phyloP scores from a whole-genome alignment of 805 yeast genomes.

The Kuraishia hungarica region DNA sequence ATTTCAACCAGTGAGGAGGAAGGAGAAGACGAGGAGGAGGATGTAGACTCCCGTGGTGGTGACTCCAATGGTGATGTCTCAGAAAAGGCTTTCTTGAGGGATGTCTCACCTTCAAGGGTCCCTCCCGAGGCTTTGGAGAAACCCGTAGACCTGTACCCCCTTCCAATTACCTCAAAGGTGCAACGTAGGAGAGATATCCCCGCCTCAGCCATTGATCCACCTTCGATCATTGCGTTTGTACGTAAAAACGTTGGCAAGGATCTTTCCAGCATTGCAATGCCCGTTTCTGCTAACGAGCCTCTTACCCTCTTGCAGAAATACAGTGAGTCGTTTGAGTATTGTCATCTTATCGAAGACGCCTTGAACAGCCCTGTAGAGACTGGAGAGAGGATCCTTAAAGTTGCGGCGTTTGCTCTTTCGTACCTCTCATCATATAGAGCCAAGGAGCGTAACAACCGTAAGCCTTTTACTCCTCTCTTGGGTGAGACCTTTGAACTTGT shows the following conservation, averaged over 20 bases:
- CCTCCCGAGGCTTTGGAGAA: not conserved
- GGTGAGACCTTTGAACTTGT: constrained; percentile 93
- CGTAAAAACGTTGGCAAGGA: constrained; percentile 93
- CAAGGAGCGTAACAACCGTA: constrained; percentile 69
- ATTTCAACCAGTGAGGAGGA: not conserved
- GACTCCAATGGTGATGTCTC: not conserved
- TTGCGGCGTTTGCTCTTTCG: constrained; percentile 80
- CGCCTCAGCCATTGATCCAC: constrained; percentile 61
- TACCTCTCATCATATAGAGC: constrained; percentile 62
- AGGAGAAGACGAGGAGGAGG: not conserved
- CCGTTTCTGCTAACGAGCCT: constrained; percentile 92
- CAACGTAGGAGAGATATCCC: constrained; percentile 51
- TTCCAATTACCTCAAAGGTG: constrained; percentile 40
- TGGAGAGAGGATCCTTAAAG: constrained; percentile 52
- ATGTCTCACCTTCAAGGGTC: not conserved
- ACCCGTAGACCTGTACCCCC: constrained; percentile 48
- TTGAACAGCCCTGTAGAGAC: constrained; percentile 34
- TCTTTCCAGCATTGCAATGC: constrained; percentile 79
- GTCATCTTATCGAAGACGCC: constrained; percentile 58
- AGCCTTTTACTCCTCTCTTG: constrained; percentile 90
- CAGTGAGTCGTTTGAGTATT: constrained; percentile 74
- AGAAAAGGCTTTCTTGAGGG: not conserved
- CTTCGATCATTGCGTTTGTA: constrained; percentile 69
- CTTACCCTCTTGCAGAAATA: constrained; percentile 71
- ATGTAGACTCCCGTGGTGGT: not conserved